A percentile compares a stretch with the other conserved stretches of the same genome.
These are phyloP conservation scores for Petunia secreta DNA, from an alignment of 257 asterid genomes.

Conservation along the genomic window DNA sequence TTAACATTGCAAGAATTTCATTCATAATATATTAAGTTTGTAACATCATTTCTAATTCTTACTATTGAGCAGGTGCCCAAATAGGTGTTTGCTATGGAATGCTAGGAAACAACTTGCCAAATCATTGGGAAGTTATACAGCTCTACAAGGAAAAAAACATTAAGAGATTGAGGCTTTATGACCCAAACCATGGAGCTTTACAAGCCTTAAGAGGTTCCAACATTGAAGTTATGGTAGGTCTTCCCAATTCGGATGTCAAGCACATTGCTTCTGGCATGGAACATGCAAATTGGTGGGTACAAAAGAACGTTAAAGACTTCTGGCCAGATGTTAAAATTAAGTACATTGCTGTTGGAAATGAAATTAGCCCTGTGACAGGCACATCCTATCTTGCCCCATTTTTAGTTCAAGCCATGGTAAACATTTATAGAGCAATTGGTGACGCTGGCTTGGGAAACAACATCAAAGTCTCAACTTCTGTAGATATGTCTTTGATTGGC, in stretches of 20 bases:
- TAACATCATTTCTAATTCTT: not conserved
- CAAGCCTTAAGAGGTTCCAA: constrained; percentile 6
- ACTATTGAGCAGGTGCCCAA: not conserved
- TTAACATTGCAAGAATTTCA: not conserved
- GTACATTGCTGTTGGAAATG: constrained; percentile 7
- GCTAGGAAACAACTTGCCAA: not conserved
- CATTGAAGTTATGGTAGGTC: not conserved
- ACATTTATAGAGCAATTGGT: not conserved
- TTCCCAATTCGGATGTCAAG: not conserved
- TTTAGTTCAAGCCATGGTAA: not conserved
- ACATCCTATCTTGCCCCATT: not conserved
- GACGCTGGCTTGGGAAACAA: not conserved
- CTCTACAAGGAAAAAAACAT: not conserved
- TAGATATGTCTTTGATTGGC: constrained; percentile 6
- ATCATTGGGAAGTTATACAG: not conserved
- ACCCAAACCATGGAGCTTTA: not conserved
- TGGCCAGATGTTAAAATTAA: not conserved
- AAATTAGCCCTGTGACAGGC: not conserved
- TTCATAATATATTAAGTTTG: not conserved
- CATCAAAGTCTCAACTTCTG: constrained; percentile 17
- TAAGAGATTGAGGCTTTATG: not conserved
- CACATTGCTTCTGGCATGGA: not conserved
- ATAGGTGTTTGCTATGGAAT: constrained; percentile 14
- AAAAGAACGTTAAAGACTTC: not conserved
- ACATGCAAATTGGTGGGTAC: not conserved